Evolutionary conservation across 306 rosid genomes (phyloP), one percentile per base, ranked within the genome.

Genomic region (Begonia fuchsioides): DNA sequence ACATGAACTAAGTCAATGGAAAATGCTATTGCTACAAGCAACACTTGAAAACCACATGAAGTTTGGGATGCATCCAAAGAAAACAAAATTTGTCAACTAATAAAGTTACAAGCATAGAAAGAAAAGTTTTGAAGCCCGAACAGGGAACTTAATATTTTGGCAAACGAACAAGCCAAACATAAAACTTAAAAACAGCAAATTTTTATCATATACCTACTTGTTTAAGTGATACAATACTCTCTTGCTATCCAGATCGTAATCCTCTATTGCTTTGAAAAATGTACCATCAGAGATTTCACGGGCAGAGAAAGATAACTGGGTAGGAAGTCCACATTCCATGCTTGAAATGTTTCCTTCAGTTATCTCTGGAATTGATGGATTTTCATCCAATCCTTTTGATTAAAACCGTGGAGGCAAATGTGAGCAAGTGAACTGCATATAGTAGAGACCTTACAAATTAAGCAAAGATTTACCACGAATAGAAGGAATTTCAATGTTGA

Each of bases 281-380:
- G 98, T 62, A 20, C 98, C 98, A 67, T 90, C 98, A 17, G 95
- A 55, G 56, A 86, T 73, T 79, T 90, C 98, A 39, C 87, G 92
- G 51, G 95, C 98, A 52, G 95, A 79, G 77, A 90, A 90, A 55
- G 98, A 90, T 65, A 81, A 66, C 60, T 70, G 98, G 68, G 94
- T 85, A 38, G 98, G 95, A 12, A 90, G 61, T 58, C 85, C 85
- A 58, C 98, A 90, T 72, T 90, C 98, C 79, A 73, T 67, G 65
- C 68, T 72, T 55, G 98, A 74, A 51, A 85, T 54, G 71, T 81
- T 90, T 51, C 62, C 38, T 61, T 63, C 63, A 13, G 84, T 54
- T 61, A 79, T 26, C 51, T 78, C 84, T 35, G 83, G 32, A 60
- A 75, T 55, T 53, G 94, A 75, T 56, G 95, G 98, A 69, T 85